Base-by-base conservation (phyloP, 345 rosid species). In the Hibiscus tridactylites region DNA sequence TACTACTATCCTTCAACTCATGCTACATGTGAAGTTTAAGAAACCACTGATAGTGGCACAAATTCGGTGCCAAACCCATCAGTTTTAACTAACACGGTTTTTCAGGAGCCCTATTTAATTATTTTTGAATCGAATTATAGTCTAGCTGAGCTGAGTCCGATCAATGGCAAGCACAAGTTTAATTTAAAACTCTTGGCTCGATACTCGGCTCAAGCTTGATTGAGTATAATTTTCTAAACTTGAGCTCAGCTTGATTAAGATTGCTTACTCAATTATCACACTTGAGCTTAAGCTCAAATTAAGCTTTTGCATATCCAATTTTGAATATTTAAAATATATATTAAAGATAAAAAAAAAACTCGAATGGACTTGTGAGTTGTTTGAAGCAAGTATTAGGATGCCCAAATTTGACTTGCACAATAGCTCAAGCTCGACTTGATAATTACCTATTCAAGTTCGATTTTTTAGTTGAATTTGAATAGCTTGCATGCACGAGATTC, bases 241-340 rank as follows among this genome's bases (percentile, higher is more conserved):
- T 49, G 17, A 15, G 53, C 53, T 49, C 0, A 16, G 53, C 53
- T 15, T 29, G 31, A 29, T 29, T 29, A 29, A 29, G 31, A 2
- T 29, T 29, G 31, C 31, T 29, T 29, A 29, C 3, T 29, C 31
- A 29, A 29, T 29, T 29, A 29, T 29, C 2, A 29, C 31, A 29
- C 31, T 29, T 3, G 31, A 29, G 31, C 31, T 29, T 29, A 29
- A 29, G 31, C 31, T 29, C 31, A 29, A 29, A 29, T 29, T 29
- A 29, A 29, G 31, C 31, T 29, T 29, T 29, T 29, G 31, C 86
- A 6, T 29, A 75, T 57, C 62, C 85, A 3, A 79, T 80, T 37
- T 42, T 83, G 21, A 21, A 21, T 21, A 21, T 21, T 21, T 21
- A 0, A 21, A 29, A 29, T 29, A 29, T 29, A 29, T 29, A 29